A percentile compares a stretch with the other conserved stretches of the same genome.
Evolutionary conservation across 495 filamentous ascomycete species (phyloP).

Genomic region (Oidiodendron maius): DNA sequence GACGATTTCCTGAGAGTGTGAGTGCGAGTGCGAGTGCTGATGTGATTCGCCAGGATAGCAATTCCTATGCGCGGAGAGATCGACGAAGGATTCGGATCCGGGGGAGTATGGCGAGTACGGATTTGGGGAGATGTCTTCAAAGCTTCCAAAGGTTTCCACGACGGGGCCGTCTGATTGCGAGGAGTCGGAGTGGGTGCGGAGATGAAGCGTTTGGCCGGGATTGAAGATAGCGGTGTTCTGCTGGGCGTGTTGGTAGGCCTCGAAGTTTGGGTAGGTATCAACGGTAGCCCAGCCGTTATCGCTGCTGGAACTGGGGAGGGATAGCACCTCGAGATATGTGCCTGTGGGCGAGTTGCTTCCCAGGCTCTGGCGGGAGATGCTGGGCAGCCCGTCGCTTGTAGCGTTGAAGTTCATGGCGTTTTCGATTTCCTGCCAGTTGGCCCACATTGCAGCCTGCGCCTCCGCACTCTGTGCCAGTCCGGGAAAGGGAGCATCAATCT

Average conservation of each 20-base stretch:
- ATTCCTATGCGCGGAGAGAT: conserved; percentile 42
- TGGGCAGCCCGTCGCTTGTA: conserved; percentile 44
- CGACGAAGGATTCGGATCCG: conserved; percentile 54
- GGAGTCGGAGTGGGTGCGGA: conserved; percentile 78
- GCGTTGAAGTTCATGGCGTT: conserved; percentile 46
- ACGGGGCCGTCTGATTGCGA: conserved; percentile 62
- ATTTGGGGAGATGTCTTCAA: conserved; percentile 69
- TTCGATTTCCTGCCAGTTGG: conserved; percentile 72
- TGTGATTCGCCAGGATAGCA: conserved; percentile 41
- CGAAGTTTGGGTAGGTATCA: conserved; percentile 48
- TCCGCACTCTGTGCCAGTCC: conserved; percentile 59
- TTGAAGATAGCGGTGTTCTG: conserved; percentile 69
- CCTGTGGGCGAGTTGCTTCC: conserved; percentile 77
- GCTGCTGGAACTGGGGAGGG: conserved; percentile 67
- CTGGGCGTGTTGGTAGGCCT: conserved; percentile 43
- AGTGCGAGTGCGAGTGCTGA: conserved; percentile 42
- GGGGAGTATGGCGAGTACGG: conserved; percentile 70
- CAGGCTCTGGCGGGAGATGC: conserved; percentile 44
- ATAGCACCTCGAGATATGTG: conserved; percentile 77
- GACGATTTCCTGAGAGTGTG: conserved; percentile 22
- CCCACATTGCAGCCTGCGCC: conserved; percentile 56
- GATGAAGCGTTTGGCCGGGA: conserved; percentile 76
- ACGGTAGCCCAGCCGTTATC: conserved; percentile 80
- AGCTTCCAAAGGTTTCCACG: conserved; percentile 66
- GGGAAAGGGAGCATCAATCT: conserved; percentile 57